Conservation (phyloP, 805 yeast species). For the Tetrapisispora fleetii region DNA sequence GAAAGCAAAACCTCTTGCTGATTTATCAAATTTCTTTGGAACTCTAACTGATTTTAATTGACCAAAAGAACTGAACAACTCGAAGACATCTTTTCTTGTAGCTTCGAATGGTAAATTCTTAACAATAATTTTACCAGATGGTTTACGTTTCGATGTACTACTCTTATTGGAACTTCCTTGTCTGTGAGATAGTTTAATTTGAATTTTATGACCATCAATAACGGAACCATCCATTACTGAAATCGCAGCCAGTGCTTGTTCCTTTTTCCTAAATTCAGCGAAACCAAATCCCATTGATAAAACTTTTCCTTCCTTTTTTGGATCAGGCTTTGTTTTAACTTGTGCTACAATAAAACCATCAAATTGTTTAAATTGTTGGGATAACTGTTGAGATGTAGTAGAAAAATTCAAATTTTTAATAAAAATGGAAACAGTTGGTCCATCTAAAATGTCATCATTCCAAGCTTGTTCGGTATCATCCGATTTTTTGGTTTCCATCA, state of each 20-base stretch:
- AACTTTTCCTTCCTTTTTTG: constrained; percentile 54
- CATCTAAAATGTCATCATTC: constrained; percentile 37
- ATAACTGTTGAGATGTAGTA: constrained; percentile 52
- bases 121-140: constrained; percentile 72
- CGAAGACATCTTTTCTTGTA: constrained; percentile 83
- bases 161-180: constrained; percentile 34
- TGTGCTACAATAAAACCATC: constrained; percentile 76
- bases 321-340: constrained; percentile 81
- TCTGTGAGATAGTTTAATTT: constrained; percentile 81
- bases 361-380: constrained; percentile 53
- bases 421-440: constrained; percentile 80
- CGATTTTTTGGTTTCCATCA: constrained; percentile 32
- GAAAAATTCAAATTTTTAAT: constrained; percentile 86
- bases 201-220: constrained; percentile 83
- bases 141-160: constrained; percentile 32
- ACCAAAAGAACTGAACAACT: constrained; percentile 89
- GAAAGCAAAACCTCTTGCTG: constrained; percentile 96
- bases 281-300: constrained; percentile 97
- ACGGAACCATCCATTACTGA: constrained; percentile 61
- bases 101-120: constrained; percentile 97
- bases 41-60: constrained; percentile 89
- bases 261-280: constrained; percentile 74
- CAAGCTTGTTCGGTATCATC: constrained; percentile 33
- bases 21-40: constrained; percentile 89
- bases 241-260: constrained; percentile 71